Conservation (phyloP, 805 yeast genomes). For the Vanderwaltozyma tropicalis region DNA sequence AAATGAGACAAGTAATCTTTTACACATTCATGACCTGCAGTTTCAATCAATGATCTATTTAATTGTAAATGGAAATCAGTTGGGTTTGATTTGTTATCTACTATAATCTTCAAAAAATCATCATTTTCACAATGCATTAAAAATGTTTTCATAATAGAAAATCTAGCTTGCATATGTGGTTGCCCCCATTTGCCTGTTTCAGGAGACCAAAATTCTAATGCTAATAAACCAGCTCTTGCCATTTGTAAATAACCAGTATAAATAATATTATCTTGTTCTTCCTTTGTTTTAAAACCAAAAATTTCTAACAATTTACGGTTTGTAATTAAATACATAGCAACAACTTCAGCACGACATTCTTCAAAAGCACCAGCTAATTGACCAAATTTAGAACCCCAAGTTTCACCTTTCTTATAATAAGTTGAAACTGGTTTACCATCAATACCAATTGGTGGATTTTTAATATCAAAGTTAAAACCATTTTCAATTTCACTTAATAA, state of each 20-base stretch:
- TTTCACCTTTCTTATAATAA: conserved; percentile 69
- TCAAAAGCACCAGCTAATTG: conserved; percentile 78
- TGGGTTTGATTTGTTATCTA: conserved; percentile 31
- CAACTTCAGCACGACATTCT: conserved; percentile 88
- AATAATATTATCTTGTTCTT: conserved; percentile 54
- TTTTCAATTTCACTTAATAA: conserved; percentile 50
- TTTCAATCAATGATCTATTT: conserved; percentile 51
- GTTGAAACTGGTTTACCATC: conserved; percentile 55
- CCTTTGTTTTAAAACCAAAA: conserved; percentile 51
- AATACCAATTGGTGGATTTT: conserved; percentile 50
- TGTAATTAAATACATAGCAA: conserved; percentile 71
- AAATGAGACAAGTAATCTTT: conserved; percentile 59
- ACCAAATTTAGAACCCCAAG: conserved; percentile 86
- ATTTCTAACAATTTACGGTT: conserved; percentile 57
- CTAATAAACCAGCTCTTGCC: conserved; percentile 82
- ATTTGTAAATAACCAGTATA: conserved; percentile 64
- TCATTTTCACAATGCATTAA: conserved; percentile 44
- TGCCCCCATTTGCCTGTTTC: conserved; percentile 79
- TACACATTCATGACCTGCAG: conserved; percentile 64
- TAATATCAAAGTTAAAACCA: conserved; percentile 65
- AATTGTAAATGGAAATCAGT: conserved; percentile 52
- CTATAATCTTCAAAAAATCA: conserved; percentile 45
- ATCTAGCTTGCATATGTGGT: conserved; percentile 90
- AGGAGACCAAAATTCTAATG: conserved; percentile 84
- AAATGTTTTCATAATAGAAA: conserved; percentile 69